A percentile compares a stretch with the other conserved stretches of the same genome.
phyloP scores from a whole-genome alignment of 176 grass and related monocot species.

The Oryza meridionalis region DNA sequence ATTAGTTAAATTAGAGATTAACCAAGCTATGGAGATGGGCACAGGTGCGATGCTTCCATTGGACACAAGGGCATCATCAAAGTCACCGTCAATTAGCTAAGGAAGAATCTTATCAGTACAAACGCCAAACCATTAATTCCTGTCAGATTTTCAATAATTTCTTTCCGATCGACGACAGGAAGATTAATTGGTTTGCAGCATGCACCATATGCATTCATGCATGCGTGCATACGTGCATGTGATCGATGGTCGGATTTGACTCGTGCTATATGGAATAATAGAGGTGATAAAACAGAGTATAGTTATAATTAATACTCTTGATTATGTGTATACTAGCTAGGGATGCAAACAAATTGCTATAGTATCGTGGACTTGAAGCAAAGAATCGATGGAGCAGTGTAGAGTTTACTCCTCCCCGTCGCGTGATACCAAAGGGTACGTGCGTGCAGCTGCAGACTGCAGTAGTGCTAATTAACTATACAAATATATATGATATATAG shows the following conservation, averaged over 20 bases:
- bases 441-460: background rate
- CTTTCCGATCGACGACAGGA: background rate
- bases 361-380: constrained; percentile 48
- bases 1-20: constrained; percentile 16
- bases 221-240: constrained; percentile 47
- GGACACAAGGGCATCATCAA: constrained; percentile 60
- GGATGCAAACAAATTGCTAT: background rate
- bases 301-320: background rate
- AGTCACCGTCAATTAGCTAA: constrained; percentile 48
- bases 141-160: constrained; percentile 50
- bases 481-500: too few species aligned
- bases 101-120: constrained; percentile 55
- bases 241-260: constrained; percentile 38
- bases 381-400: constrained; percentile 52
- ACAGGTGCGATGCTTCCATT: constrained; percentile 48
- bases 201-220: constrained; percentile 25
- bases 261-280: constrained; percentile 1
- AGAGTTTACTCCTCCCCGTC: constrained; percentile 46
- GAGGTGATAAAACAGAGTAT: background rate
- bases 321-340: background rate
- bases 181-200: background rate
- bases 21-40: background rate
- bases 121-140: constrained; percentile 51
- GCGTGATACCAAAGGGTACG: constrained; percentile 35
- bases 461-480: background rate